Base-by-base conservation (phyloP, 2,329 filamentous ascomycete species). In the Endothia cerciana region DNA sequence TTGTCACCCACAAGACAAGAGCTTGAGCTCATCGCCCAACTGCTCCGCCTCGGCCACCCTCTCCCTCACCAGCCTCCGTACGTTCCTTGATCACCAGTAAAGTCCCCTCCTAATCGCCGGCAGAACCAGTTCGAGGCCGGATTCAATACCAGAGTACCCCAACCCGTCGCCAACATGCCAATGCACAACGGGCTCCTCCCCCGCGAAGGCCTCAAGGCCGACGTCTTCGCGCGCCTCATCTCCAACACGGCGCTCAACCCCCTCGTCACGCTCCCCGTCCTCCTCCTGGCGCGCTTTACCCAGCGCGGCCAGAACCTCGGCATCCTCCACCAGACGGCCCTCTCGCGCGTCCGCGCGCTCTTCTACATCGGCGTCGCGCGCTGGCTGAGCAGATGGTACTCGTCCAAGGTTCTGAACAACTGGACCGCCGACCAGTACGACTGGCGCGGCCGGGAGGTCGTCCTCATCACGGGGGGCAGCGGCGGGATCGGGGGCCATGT, bases 391-490 rank as follows among this genome's bases (percentile, higher is more conserved):
- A 74, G 73, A 17, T 86, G 81, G 74, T 75, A 88, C 15, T 87
- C 85, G 71, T 76, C 78, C 2, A 78, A 82, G 1, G 78, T 78
- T 1, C 69, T 80, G 64, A 82, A 84, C 73, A 83, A 83, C 73
- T 86, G 82, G 80, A 79, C 74, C 1, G 73, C 70, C 13, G 86
- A 87, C 71, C 77, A 74, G 49, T 90, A 89, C 76, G 82, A 87
- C 73, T 93, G 90, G 89, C 78, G 60, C n/a, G 55, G 81, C 28
- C 83, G 82, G 61, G 91, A 93, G 78, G 82, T 93, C 60, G 88
- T 91, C 2, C 80, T 93, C 53, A 83, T 94, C 25, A 94, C 91
- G 0, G 91, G 92, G 8, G 91, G 91, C 8, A 87, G 89, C 51
- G 86, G 87, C 64, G 91, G 91, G 0, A 93, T 94, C 72, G 91